Evolutionary conservation across 768 basidiomycete genomes (phyloP).

Genomic region (Kwoniella pini): DNA sequence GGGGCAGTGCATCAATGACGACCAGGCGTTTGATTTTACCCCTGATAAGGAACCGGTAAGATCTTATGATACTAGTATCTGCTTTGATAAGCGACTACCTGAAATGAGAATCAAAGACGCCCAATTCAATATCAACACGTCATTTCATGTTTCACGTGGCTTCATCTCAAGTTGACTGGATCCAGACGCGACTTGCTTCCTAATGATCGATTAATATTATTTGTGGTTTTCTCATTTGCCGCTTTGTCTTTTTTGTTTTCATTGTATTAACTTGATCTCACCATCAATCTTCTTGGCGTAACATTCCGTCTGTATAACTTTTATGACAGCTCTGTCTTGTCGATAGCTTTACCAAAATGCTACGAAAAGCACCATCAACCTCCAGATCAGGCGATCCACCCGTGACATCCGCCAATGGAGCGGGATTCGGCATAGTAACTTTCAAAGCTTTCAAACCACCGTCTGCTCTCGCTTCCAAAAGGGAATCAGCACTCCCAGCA

Average conservation of each 20-base stretch:
- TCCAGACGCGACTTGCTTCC: slow-evolving; percentile 16
- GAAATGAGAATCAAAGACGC: not conserved
- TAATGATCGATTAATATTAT: not conserved
- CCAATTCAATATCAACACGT: slow-evolving; percentile 1
- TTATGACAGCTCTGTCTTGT: not conserved
- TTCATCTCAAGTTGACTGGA: slow-evolving; percentile 6
- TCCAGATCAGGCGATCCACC: slow-evolving; percentile 38
- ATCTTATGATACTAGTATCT: not conserved
- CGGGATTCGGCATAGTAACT: slow-evolving; percentile 51
- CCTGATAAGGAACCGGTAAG: not conserved
- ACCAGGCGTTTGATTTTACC: not conserved
- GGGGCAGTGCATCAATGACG: slow-evolving; percentile 10
- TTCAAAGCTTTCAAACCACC: slow-evolving; percentile 55
- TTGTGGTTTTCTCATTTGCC: not conserved
- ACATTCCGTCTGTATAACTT: not conserved
- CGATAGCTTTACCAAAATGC: slow-evolving; percentile 29
- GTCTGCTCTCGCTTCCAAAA: slow-evolving; percentile 27
- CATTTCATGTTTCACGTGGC: not conserved
- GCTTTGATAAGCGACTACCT: slow-evolving; percentile 1
- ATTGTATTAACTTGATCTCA: not conserved
- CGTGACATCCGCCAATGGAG: slow-evolving; percentile 46
- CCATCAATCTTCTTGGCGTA: not conserved
- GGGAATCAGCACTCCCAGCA: slow-evolving; percentile 28
- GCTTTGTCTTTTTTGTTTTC: not conserved
- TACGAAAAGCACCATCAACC: slow-evolving; percentile 33